Evolutionary conservation across 2,329 filamentous ascomycete species (phyloP), one percentile per base, ranked within the genome.

Genomic region (Alternaria postmessia): DNA sequence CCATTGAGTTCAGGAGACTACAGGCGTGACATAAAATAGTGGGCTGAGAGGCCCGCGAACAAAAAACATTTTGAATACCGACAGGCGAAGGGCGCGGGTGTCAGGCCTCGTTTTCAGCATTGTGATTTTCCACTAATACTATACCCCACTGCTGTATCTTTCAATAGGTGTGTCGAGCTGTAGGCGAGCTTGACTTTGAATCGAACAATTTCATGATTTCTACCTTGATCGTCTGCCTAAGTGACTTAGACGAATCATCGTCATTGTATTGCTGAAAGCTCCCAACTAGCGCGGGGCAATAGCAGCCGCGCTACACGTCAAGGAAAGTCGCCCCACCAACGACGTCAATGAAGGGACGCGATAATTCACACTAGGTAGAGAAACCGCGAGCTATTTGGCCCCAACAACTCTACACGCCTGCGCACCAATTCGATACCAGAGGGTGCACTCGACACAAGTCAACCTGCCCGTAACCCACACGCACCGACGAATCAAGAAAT

Each of bases 111-210:
- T 36, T 56, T 41, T 53, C 43, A 57, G 39, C 32, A 39, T 57
- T 57, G 48, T 61, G 56, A 67, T 65, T 67, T 65, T 63, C 67
- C 41, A 44, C 52, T 73, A 71, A 75, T 74, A 67, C 70, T 74
- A 76, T 76, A 76, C 74, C 74, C 73, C 69, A 64, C 59, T 70
- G 57, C 61, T 64, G 56, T 66, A 57, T 65, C 59, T 64, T 60
- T 62, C 44, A 59, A 61, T 54, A 62, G 67, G 68, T 64, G 34
- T 58, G 57, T 43, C 38, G 39, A 51, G 61, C 48, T 47, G 36
- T 42, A 14, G 46, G 47, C 47, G 47, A 60, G 42, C 20, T 38
- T 46, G 48, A 30, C 18, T 42, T 43, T 12, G 34, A 42, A 61
- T 48, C 46, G 48, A 43, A 44, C 7, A 36, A 48, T 32, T 51